Evolutionary conservation across 2,329 filamentous ascomycete genomes (phyloP), one percentile per base, ranked within the genome.

Genomic region (Penicillium sp.): DNA sequence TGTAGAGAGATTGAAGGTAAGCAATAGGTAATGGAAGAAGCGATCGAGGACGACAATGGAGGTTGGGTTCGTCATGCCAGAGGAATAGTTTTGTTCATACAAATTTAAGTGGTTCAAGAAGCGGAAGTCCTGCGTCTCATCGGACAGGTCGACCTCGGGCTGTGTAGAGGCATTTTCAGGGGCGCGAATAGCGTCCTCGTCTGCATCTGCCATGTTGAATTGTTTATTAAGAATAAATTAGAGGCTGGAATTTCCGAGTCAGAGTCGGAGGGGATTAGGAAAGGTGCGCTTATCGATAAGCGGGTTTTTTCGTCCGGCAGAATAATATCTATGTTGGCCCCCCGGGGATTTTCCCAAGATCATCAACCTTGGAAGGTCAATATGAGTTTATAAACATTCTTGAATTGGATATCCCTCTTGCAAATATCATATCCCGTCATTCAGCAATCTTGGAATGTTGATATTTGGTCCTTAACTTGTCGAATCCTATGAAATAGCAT

Each of bases 51-150:
- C 25, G 25, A 29, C 25, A 49, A n/a, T 27, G 19, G 38, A 19
- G 19, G 17, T 33, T 49, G 19, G 5, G 42, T 23, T 49, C 36
- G 36, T 42, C 21, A 15, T 21, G 49, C 19, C 25, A 17, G 8
- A 48, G 45, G 19, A 42, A 31, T 17, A 15, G 41, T 44, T 47
- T 47, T 7, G 33, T 4, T 68, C 71, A 61, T 68, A 81, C 75
- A 79, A 81, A 73, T 79, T 82, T 63, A 87, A 72, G 58, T 79
- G 79, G 60, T 79, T 79, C 41, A 89, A 87, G 61, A 93, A 88
- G 63, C 90, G 88, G 74, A 93, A 97, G 77, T 97, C 93, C 69
- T 93, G 91, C 2, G 88, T 85, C 73, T 93, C 89, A 67, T 96
- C 93, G 41, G 88, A 88, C 53, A 87, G 81, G 61, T 86, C 86